Percentiles rank a stretch among this genome's conserved stretches.
These are phyloP conservation scores for Fusarium sublunatum DNA, from an alignment of 2,329 filamentous ascomycete species.

Conservation along the genomic window DNA sequence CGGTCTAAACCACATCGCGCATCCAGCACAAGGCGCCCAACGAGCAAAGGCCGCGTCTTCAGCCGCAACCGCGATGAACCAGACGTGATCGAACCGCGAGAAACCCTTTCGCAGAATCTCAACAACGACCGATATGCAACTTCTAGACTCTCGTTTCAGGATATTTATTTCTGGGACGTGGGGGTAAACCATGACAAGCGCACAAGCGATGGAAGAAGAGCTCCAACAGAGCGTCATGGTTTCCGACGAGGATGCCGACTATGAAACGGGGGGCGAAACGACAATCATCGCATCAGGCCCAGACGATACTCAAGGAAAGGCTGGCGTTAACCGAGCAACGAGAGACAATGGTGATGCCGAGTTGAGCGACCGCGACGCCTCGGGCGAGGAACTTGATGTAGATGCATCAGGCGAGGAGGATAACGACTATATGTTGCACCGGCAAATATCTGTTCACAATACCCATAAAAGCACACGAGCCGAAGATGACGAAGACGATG, in stretches of 20 bases:
- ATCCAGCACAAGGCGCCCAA: conserved; percentile 13
- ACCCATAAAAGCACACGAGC: conserved; percentile 48
- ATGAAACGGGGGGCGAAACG: conserved; percentile 51
- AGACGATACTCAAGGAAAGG: conserved; percentile 1
- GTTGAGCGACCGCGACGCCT: conserved; percentile 54
- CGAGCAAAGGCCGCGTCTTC: conserved; percentile 40
- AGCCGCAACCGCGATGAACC: conserved; percentile 40
- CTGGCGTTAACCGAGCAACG: conserved; percentile 2
- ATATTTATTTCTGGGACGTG: conserved; percentile 40
- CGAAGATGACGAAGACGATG: conserved; percentile 50
- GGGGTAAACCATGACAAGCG: conserved; percentile 59
- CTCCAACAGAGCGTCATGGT: conserved; percentile 66
- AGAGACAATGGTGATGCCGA: conserved; percentile 52
- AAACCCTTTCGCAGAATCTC: conserved; percentile 38
- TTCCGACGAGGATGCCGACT: conserved; percentile 63
- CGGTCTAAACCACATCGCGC: conserved; percentile 3
- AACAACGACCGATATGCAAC: conserved; percentile 49
- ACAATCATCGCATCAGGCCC: conserved; percentile 39
- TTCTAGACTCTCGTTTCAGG: conserved; percentile 22
- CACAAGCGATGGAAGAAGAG: conserved; percentile 67
- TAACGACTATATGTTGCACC: conserved; percentile 47
- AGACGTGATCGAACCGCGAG: conserved; percentile 38
- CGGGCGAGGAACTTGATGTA: conserved; percentile 57
- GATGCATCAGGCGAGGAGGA: conserved; percentile 59
- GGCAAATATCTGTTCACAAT: conserved; percentile 42